Base-by-base conservation (phyloP, 805 yeast genomes). In the Ogataea pilisensis region DNA sequence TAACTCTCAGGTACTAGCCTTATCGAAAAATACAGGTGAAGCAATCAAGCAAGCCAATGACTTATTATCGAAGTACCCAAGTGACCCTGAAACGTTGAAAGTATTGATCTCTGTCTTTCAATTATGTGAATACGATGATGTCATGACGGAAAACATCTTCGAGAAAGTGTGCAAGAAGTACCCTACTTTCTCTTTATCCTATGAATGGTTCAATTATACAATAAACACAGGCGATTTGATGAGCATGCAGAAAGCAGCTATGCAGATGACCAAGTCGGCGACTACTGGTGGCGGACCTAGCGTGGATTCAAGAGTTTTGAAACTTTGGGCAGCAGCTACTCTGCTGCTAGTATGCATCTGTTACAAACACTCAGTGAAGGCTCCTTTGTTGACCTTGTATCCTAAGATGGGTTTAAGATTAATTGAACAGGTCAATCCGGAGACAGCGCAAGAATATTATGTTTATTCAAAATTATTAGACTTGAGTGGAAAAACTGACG, bases 381-480 rank as follows among this genome's bases (percentile, higher is more conserved):
- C 64, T 0, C 66, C 74, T 41, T 85, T 80, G 48, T 53, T 55
- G 37, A 64, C 58, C 29, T 60, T 88, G 29, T 76, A 76, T 44
- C 81, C 86, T 1, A 65, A 71, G 43, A 63, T 88, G 26, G 90
- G 88, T 0, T 53, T 70, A 43, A 77, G 81, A 48, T 57, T 82
- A 46, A 57, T 84, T 22, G 78, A 73, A 22, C 60, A 61, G n/a
- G 55, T 72, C 14, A 19, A 38, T 8, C 28, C 28, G 9, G 49
- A 65, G 31, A 65, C 69, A 17, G 76, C 82, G 8, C 95, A 87
- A 50, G 95, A 89, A 44, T 63, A 73, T 2, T 86, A 66, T 48
- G 75, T 87, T 2, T 71, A 72, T 42, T 79, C 78, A 2, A 63
- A 69, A 31, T 69, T 85, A 2, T 60, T 80, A 44, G 58, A 65